These are phyloP conservation scores for Puccinia triticina DNA, from an alignment of 1,284 basidiomycete genomes.

Conservation along the genomic window DNA sequence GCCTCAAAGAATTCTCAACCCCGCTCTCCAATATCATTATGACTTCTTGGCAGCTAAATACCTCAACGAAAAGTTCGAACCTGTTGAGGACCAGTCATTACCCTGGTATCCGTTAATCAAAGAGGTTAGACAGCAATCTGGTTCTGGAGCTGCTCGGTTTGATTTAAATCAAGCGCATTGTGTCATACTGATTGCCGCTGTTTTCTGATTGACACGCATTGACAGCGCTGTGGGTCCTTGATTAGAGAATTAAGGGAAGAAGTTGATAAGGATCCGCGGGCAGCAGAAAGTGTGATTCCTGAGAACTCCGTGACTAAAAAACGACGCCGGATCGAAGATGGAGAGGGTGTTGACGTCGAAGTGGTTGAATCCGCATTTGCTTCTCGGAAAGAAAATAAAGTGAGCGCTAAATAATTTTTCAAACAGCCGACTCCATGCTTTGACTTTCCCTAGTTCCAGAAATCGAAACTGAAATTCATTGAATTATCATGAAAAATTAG, in stretches of 20 bases:
- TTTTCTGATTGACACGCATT: background rate
- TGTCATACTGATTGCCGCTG: background rate
- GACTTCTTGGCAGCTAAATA: slow-evolving; percentile 86
- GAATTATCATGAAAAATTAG: background rate
- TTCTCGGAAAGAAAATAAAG: slow-evolving; percentile 16
- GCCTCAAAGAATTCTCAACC: slow-evolving; percentile 21
- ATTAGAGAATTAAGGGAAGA: slow-evolving; percentile 75
- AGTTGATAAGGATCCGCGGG: slow-evolving; percentile 62
- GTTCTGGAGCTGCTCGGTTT: background rate
- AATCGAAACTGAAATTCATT: background rate
- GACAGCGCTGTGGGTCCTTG: slow-evolving; percentile 72
- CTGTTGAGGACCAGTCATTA: slow-evolving; percentile 75
- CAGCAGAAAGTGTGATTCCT: background rate
- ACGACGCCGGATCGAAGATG: slow-evolving; percentile 29
- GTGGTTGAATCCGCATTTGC: slow-evolving; percentile 30
- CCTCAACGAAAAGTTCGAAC: slow-evolving; percentile 70
- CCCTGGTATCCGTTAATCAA: slow-evolving; percentile 79
- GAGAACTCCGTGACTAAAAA: slow-evolving; percentile 1
- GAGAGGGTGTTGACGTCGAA: slow-evolving; percentile 26
- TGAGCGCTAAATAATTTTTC: background rate
- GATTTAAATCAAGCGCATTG: background rate
- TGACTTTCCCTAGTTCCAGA: background rate
- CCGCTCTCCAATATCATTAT: slow-evolving; percentile 77
- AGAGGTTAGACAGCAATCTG: slow-evolving; percentile 56
- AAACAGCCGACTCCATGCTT: background rate